Conservation (phyloP, 768 basidiomycete genomes). For the Neoboletus magnificus region DNA sequence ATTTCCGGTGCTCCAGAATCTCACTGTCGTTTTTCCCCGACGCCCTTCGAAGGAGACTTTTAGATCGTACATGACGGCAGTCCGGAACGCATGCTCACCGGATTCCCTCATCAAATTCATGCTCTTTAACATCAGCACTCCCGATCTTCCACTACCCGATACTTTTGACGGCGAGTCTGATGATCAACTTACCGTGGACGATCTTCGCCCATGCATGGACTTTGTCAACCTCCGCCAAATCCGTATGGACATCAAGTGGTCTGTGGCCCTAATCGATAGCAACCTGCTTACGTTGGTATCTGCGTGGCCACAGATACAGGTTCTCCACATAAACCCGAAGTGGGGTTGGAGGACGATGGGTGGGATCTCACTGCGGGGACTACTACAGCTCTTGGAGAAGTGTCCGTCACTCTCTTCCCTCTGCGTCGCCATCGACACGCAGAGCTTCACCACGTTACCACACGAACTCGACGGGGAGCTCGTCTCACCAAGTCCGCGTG, state of each 20-base stretch:
- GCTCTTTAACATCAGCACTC: neutral
- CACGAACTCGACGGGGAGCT: neutral
- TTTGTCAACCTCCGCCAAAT: neutral
- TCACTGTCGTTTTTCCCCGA: neutral
- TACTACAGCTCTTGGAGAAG: neutral
- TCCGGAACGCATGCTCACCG: neutral
- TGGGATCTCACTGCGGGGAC: neutral
- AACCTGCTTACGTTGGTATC: neutral
- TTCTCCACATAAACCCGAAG: neutral
- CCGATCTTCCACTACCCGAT: neutral
- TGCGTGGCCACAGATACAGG: neutral
- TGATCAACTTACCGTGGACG: neutral
- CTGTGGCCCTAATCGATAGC: neutral
- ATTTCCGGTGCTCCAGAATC: neutral
- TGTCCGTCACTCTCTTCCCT: neutral
- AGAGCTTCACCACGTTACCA: neutral
- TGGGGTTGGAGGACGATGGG: neutral
- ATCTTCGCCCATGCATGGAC: neutral
- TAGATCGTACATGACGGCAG: neutral
- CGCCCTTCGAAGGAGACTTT: neutral
- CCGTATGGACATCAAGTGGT: neutral
- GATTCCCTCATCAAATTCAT: neutral
- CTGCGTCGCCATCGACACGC: neutral
- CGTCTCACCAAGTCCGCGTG: no score
- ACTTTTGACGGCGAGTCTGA: neutral